A percentile compares a stretch with the other conserved stretches of the same genome.
phyloP scores from a whole-genome alignment of 1,284 basidiomycete species.

The Apiotrichum mycotoxinovorans region DNA sequence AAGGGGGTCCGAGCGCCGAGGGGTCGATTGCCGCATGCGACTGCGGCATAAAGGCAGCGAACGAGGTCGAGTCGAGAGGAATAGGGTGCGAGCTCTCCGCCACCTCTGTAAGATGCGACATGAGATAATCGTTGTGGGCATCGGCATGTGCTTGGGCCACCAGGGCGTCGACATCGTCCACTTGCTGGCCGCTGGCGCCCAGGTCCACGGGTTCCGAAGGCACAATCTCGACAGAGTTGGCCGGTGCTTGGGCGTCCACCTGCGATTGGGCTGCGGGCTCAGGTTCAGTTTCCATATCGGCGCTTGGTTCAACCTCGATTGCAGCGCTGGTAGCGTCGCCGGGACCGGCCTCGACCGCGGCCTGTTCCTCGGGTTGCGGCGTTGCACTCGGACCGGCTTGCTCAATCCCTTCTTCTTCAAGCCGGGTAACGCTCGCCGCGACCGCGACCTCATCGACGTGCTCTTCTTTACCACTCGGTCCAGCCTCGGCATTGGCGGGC shows the following conservation, averaged over 20 bases:
- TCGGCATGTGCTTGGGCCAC: constrained; percentile 16
- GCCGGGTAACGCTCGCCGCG: background rate
- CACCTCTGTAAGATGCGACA: constrained; percentile 26
- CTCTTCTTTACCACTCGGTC: background rate
- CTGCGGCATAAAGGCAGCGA: constrained; percentile 32
- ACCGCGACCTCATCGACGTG: background rate
- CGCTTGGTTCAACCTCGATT: constrained; percentile 6
- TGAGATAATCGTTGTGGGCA: constrained; percentile 30
- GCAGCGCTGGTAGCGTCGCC: background rate
- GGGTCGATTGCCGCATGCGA: constrained; percentile 6
- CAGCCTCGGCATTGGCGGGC: background rate
- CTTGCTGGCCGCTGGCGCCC: background rate
- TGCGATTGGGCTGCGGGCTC: too few relatives aligned
- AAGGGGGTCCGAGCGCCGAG: background rate
- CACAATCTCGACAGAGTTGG: background rate
- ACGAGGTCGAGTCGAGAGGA: constrained; percentile 26
- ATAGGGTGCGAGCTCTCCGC: constrained; percentile 8
- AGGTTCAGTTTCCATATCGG: background rate
- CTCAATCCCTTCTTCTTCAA: background rate
- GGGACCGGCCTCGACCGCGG: background rate
- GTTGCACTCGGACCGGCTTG: background rate
- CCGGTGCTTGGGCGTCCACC: background rate
- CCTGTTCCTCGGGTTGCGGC: background rate
- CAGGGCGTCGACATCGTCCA: background rate
- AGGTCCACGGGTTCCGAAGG: background rate